Evolutionary conservation across 2,329 filamentous ascomycete species (phyloP).

Genomic region (Phialophora macrospora): DNA sequence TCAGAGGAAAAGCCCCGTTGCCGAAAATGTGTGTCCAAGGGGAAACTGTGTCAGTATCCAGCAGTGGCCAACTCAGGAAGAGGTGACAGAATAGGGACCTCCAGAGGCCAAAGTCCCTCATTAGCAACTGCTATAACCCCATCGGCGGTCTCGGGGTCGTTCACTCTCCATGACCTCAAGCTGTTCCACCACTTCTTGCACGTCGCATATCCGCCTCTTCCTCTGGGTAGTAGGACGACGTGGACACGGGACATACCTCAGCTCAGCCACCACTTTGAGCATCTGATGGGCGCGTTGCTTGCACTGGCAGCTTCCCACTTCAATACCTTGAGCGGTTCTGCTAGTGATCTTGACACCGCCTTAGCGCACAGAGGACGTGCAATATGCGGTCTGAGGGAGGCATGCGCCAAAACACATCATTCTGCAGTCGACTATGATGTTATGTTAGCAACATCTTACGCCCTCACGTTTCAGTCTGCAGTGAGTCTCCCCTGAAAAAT

Average conservation of each 20-base stretch:
- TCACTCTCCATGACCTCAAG: constrained; percentile 48
- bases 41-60: constrained; percentile 17
- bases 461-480: constrained; percentile 41
- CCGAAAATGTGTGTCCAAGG: constrained; percentile 7
- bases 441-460: constrained; percentile 41
- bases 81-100: neutral
- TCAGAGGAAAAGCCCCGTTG: constrained; percentile 21
- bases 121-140: neutral
- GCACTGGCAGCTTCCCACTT: constrained; percentile 69
- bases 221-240: constrained; percentile 65
- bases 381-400: constrained; percentile 64
- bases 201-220: constrained; percentile 63
- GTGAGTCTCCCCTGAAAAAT: constrained; percentile 9
- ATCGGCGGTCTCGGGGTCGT: constrained; percentile 8
- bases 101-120: neutral
- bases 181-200: constrained; percentile 60
- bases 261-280: constrained; percentile 68
- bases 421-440: constrained; percentile 36
- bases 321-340: constrained; percentile 49
- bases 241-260: constrained; percentile 71
- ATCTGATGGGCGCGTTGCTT: constrained; percentile 71
- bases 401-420: constrained; percentile 45
- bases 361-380: constrained; percentile 70
- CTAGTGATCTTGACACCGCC: constrained; percentile 57
- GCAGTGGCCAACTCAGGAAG: neutral